phyloP scores from a whole-genome alignment of 352 stramenopile genomes.

The Pythium apleroticum region DNA sequence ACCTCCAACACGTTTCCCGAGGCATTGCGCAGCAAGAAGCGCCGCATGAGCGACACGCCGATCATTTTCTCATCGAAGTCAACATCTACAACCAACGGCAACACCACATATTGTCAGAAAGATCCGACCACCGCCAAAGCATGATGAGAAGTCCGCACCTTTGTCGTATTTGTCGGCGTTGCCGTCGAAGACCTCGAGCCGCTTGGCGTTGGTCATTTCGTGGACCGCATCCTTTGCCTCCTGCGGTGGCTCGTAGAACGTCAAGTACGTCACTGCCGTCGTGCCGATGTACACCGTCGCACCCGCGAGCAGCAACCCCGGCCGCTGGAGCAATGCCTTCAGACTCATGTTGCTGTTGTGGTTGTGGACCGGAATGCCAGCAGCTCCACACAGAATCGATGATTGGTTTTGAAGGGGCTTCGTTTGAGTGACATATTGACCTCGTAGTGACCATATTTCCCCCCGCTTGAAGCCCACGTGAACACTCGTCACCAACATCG shows the following conservation, averaged over 20 bases:
- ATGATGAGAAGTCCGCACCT: slow-evolving; percentile 34
- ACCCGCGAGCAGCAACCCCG: slow-evolving; percentile 54
- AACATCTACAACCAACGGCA: slow-evolving; percentile 43
- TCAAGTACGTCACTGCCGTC: slow-evolving; percentile 61
- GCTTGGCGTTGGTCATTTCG: slow-evolving; percentile 48
- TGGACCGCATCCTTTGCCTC: slow-evolving; percentile 16
- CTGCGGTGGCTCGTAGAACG: slow-evolving; percentile 62
- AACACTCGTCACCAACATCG: background rate
- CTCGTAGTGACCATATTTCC: slow-evolving; percentile 7
- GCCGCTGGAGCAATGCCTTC: slow-evolving; percentile 39
- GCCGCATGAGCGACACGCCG: slow-evolving; percentile 78
- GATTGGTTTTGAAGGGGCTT: background rate
- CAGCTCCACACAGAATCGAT: slow-evolving; percentile 3
- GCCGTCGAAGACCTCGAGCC: slow-evolving; percentile 63
- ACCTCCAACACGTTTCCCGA: slow-evolving; percentile 91
- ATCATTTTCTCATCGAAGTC: slow-evolving; percentile 76
- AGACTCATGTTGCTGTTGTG: slow-evolving; percentile 16
- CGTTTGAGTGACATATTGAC: background rate
- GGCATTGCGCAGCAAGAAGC: slow-evolving; percentile 72
- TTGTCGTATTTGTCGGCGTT: slow-evolving; percentile 77
- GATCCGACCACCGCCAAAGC: background rate
- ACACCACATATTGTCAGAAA: background rate
- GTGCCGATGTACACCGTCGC: slow-evolving; percentile 58
- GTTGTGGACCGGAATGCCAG: background rate
- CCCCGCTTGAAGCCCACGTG: background rate